A percentile compares a stretch with the other conserved stretches of the same genome.
phyloP scores from a whole-genome alignment of 345 rosid genomes.

The Conringia planisiliqua region DNA sequence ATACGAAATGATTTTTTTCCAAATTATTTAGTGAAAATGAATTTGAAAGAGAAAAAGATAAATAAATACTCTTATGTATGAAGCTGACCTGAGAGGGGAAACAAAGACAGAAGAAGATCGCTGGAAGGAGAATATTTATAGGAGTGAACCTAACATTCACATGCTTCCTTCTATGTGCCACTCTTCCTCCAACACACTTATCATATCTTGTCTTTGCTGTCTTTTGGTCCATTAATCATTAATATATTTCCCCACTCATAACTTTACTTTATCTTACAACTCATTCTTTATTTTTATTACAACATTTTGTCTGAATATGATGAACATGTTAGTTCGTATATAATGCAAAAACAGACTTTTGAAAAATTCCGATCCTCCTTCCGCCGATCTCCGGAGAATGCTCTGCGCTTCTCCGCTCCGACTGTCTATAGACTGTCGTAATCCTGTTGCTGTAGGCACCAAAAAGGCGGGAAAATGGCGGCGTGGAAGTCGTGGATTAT shows the following conservation, averaged over 20 bases:
- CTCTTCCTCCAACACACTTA: conserved; percentile 23
- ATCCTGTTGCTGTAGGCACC: too few species aligned
- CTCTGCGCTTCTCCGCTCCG: not conserved
- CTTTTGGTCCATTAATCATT: conserved; percentile 33
- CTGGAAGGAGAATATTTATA: conserved; percentile 15
- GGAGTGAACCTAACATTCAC: conserved; percentile 22
- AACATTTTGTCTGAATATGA: conserved; percentile 16
- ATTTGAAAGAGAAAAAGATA: not conserved
- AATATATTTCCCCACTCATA: conserved; percentile 10
- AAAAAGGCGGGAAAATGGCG: conserved; percentile 25
- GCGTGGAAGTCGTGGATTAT: conserved; percentile 47
- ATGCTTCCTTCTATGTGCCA: conserved; percentile 13
- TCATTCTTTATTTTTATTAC: not conserved
- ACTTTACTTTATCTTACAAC: conserved; percentile 13
- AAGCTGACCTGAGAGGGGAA: not conserved
- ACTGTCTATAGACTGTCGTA: not conserved
- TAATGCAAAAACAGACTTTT: not conserved
- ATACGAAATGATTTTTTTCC: not conserved
- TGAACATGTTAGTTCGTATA: not conserved
- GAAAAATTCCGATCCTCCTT: not conserved
- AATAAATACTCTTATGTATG: too few species aligned
- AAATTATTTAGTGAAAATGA: not conserved
- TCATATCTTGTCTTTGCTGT: conserved; percentile 27
- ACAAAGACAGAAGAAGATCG: conserved; percentile 25
- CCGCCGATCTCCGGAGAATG: conserved; percentile 1